Evolutionary conservation across 2,329 filamentous ascomycete genomes (phyloP), one percentile per base, ranked within the genome.

Genomic region (Penicillium rolfsii): DNA sequence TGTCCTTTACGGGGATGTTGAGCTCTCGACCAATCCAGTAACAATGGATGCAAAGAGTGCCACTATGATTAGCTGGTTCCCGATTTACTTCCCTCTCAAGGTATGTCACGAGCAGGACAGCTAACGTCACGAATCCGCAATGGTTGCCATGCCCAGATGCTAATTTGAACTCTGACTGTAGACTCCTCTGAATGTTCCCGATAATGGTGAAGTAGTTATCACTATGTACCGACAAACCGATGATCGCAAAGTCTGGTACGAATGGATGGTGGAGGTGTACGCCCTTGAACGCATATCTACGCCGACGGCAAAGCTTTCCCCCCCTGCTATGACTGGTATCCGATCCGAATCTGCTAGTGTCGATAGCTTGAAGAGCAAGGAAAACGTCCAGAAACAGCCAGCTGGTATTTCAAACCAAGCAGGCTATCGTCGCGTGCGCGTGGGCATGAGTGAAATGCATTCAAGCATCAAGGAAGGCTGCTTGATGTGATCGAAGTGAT

Each of bases 31-130:
- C 4, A 90, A 97, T 71, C 96, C 95, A 0, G 90, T 96, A 65
- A 91, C 89, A 33, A 98, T 99, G 79, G 91, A 95, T 58, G 81
- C 82, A 59, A 98, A 98, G 85, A 97, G 93, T 82, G 90, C 90
- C 73, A 93, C 96, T 70, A 99, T 99, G 96, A 96, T 97, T 65
- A 96, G 91, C 58, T 99, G 95, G 95, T 99, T 99, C 75, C 95
- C 95, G 1, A 98, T 99, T 33, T 97, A 94, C 80, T 99, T 99
- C 74, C 95, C 96, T 0, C 80, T 99, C 14, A 96, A 95, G 87
- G 93, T 93, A 81, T 72, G 85, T 46, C 58, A 53, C 52, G 24
- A 9, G 9, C 52, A 8, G 52, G 24, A 43, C n/a, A 35, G 49
- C 52, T 36, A 19, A 41, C 1, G n/a, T 19, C 4, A 14, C 28